These are phyloP conservation scores for Shiraia sp. DNA, from an alignment of 2,329 filamentous ascomycete species.

Conservation along the genomic window DNA sequence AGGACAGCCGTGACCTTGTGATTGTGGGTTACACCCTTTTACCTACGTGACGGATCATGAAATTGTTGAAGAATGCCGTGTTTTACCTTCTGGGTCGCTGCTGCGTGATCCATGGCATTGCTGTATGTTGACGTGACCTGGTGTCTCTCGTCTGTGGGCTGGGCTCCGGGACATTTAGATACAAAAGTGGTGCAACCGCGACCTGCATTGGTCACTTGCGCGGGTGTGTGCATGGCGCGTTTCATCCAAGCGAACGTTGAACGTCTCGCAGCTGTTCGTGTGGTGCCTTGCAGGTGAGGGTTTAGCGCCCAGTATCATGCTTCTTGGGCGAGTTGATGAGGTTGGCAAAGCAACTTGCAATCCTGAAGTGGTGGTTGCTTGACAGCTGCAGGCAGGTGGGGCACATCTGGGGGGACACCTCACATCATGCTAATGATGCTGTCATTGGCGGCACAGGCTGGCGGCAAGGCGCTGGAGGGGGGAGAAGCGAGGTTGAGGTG, in stretches of 20 bases:
- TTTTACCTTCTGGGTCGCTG: conserved; percentile 12
- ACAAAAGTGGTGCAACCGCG: conserved; percentile 15
- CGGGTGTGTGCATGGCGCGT: conserved; percentile 24
- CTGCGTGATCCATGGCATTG: conserved; percentile 8
- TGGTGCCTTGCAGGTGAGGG: conserved; percentile 18
- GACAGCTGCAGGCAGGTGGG: conserved; percentile 1
- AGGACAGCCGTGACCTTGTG: background rate
- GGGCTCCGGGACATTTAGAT: conserved; percentile 9
- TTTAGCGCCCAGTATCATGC: conserved; percentile 13
- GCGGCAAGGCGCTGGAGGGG: conserved; percentile 9
- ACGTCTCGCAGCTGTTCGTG: conserved; percentile 15
- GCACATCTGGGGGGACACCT: conserved; percentile 8
- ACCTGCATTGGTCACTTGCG: conserved; percentile 11
- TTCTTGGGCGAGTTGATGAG: conserved; percentile 5
- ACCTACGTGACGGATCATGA: conserved; percentile 1
- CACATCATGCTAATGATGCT: background rate
- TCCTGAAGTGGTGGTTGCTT: too few species aligned
- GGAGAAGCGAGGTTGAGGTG: conserved; percentile 11
- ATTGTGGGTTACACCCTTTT: background rate
- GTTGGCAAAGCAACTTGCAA: conserved; percentile 3
- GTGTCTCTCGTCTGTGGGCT: conserved; percentile 13
- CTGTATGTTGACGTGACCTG: conserved; percentile 20
- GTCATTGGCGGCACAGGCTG: conserved; percentile 3
- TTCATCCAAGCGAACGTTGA: conserved; percentile 19
- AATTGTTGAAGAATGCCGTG: conserved; percentile 17